Conservation (phyloP, 2,329 filamentous ascomycete species). For the Microthyrium microscopicum region DNA sequence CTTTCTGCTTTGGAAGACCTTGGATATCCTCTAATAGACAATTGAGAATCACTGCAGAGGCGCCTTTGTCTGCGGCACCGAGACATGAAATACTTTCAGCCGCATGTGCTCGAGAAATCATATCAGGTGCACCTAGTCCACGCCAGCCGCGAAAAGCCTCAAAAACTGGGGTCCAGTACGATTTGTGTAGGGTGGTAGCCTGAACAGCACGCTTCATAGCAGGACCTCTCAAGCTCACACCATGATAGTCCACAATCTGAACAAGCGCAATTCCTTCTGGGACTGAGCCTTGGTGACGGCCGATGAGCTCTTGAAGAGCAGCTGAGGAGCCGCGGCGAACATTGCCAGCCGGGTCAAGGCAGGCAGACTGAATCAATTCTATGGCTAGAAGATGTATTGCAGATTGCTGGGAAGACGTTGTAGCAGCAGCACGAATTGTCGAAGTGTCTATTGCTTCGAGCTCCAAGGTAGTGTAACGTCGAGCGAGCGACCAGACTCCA, state of each 20-base stretch:
- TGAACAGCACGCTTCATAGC: conserved; percentile 64
- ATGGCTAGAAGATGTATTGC: conserved; percentile 65
- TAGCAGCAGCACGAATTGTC: conserved; percentile 25
- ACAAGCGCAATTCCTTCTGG: conserved; percentile 69
- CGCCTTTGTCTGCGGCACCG: conserved; percentile 21
- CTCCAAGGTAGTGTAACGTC: conserved; percentile 70
- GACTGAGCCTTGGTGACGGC: conserved; percentile 76
- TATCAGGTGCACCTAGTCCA: conserved; percentile 68
- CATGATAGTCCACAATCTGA: conserved; percentile 82
- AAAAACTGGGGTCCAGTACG: conserved; percentile 53
- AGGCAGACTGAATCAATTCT: conserved; percentile 66
- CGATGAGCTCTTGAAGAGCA: conserved; percentile 83
- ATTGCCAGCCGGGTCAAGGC: conserved; percentile 79
- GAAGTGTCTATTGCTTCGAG: conserved; percentile 43
- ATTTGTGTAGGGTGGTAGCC: conserved; percentile 45
- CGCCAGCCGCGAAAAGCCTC: conserved; percentile 67
- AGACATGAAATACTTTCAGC: conserved; percentile 52
- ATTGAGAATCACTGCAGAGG: conserved; percentile 23
- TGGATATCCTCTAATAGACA: conserved; percentile 28
- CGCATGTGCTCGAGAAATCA: conserved; percentile 53
- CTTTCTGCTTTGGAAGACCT: conserved; percentile 37
- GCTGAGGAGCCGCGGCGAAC: conserved; percentile 86
- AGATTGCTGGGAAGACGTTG: conserved; percentile 15
- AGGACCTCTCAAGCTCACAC: conserved; percentile 70
- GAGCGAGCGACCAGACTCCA: conserved; percentile 81